Base-by-base conservation (phyloP, 306 rosid genomes). In the Malus sylvestris region DNA sequence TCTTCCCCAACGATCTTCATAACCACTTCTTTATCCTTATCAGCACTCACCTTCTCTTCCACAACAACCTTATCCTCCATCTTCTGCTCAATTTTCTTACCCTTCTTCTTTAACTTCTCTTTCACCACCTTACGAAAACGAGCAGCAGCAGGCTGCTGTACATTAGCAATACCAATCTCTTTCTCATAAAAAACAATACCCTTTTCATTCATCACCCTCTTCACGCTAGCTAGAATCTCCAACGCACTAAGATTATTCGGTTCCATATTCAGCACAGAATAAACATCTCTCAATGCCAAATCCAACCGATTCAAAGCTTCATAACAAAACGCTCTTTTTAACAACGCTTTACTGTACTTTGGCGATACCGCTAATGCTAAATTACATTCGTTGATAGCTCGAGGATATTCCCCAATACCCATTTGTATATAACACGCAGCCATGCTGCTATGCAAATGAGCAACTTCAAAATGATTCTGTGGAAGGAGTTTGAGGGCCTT, bases 401-500 rank as follows among this genome's bases (percentile, higher is more conserved):
- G 85, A 27, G 97, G 98, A 65, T 89, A 91, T 80, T 90, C 98
- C 3, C 96, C 97, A 2, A 94, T 81, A 1, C 96, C 96, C 70
- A 90, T 49, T 38, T 90, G 97, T 97, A 91, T 90, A 80, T 88
- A 94, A 77, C 98, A 91, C 7, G 81, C 38, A 14, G 97, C 98
- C 93, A 91, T 91, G 65, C 69, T 76, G 68, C 83, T 90, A 75
- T 71, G 97, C 8, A 94, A 84, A 71, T 88, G 94, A 6, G 98
- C 96, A 27, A 89, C 88, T 60, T 94, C 97, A 33, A 90, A 90
- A 69, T 94, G 97, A 59, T 38, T 87, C 27, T 71, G 81, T 0
- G 98, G 96, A 4, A 94, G 83, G 33, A 94, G 95, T 62, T 87
- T 91, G 53, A 94, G 83, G 57, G 98, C 97, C 66, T 91, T 94